Conservation (phyloP, 306 rosid genomes). For the Castanopsis chinensis region DNA sequence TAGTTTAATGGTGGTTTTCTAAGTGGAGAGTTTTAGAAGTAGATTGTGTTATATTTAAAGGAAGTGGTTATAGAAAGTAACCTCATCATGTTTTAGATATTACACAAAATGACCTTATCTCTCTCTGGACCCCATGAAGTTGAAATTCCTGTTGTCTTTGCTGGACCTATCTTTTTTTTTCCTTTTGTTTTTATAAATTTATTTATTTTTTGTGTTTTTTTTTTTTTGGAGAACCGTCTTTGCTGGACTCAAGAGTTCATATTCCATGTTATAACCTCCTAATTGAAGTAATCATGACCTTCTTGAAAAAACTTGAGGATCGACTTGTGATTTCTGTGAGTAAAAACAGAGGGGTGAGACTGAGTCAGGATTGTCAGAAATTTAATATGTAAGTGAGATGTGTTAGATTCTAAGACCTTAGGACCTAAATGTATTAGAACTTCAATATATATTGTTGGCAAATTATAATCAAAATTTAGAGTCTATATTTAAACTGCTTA, state of each 20-base stretch:
- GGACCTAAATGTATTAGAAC: too few relatives aligned
- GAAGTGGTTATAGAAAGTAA: slow-evolving; percentile 21
- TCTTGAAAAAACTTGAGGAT: background rate
- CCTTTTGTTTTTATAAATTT: too few relatives aligned
- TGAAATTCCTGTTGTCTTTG: slow-evolving; percentile 4
- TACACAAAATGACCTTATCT: slow-evolving; percentile 37
- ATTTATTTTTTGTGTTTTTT: too few relatives aligned
- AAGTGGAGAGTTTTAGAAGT: slow-evolving; percentile 22
- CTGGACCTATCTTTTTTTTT: background rate
- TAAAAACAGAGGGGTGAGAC: background rate
- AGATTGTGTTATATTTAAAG: slow-evolving; percentile 34
- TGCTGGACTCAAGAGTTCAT: too few relatives aligned
- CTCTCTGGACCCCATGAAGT: slow-evolving; percentile 20
- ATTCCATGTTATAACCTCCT: background rate
- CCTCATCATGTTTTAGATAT: slow-evolving; percentile 29
- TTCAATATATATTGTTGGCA: too few relatives aligned
- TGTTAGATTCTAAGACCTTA: too few relatives aligned
- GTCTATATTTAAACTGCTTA: too few relatives aligned
- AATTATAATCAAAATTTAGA: too few relatives aligned
- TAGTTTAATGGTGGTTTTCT: background rate
- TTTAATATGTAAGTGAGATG: background rate
- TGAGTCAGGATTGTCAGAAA: background rate
- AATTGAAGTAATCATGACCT: background rate
- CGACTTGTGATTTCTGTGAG: background rate
- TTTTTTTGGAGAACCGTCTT: too few relatives aligned